phyloP scores from a whole-genome alignment of 176 grass and related monocot genomes.

The Cocos nucifera region DNA sequence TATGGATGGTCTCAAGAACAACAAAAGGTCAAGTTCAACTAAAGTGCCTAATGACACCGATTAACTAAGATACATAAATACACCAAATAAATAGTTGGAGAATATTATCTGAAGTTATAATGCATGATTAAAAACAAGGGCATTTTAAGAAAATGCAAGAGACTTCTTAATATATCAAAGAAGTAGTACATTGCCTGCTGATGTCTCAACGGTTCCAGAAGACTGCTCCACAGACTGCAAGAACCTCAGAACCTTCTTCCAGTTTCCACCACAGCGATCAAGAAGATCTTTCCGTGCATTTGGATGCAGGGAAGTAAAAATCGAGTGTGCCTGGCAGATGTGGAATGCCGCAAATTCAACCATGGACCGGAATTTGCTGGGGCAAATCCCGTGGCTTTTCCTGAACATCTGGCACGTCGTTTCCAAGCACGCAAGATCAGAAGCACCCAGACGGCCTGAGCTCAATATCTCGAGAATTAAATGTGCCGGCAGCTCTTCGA shows the following conservation, averaged over 20 bases:
- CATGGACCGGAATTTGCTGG: slow-evolving; percentile 35
- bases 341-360: slow-evolving; percentile 72
- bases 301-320: slow-evolving; percentile 34
- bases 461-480: slow-evolving; percentile 72
- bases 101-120: background rate
- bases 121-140: background rate
- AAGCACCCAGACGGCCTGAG: slow-evolving; percentile 48
- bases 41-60: no score
- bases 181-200: slow-evolving; percentile 53
- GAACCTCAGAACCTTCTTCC: slow-evolving; percentile 97
- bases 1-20: no score
- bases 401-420: slow-evolving; percentile 65
- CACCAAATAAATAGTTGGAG: no score
- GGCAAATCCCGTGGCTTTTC: slow-evolving; percentile 14
- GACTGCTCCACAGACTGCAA: slow-evolving; percentile 80
- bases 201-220: slow-evolving; percentile 57
- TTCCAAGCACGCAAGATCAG: slow-evolving; percentile 69
- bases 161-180: background rate
- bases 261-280: slow-evolving; percentile 62
- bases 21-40: no score
- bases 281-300: slow-evolving; percentile 41
- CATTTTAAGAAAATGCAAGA: background rate
- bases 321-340: slow-evolving; percentile 41
- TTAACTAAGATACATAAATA: no score
- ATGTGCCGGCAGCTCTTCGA: slow-evolving; percentile 83